phyloP scores from a whole-genome alignment of 371 early-diverging fungal species.

The Gilbertella persicaria region DNA sequence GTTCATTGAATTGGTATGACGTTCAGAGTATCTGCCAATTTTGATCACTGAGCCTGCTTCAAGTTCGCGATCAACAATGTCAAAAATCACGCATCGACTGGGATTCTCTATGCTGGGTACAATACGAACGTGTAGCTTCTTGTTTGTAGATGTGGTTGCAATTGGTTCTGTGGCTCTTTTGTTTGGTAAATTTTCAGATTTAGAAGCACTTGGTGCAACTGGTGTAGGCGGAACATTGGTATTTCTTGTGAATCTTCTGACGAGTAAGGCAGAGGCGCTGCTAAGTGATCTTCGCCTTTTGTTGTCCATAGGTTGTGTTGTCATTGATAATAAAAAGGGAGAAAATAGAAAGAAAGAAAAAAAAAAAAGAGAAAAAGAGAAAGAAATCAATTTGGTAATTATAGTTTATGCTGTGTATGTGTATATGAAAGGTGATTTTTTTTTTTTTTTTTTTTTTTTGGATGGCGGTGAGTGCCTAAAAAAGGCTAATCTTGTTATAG shows the following conservation, averaged over 20 bases:
- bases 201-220: constrained; percentile 3
- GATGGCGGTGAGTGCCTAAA: constrained; percentile 7
- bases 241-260: constrained; percentile 14
- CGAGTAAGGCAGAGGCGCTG: constrained; percentile 11
- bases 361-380: constrained; percentile 1
- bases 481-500: constrained; percentile 3
- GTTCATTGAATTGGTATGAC: constrained; percentile 46
- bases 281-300: constrained; percentile 19
- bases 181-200: constrained; percentile 9
- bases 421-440: not conserved
- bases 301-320: not conserved
- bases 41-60: constrained; percentile 64
- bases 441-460: no score
- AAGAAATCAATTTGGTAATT: not conserved
- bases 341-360: not conserved
- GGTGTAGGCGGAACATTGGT: constrained; percentile 2
- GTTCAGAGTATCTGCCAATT: constrained; percentile 79
- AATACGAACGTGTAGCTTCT: constrained; percentile 61
- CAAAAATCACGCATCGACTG: constrained; percentile 73
- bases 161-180: constrained; percentile 7
- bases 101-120: constrained; percentile 72
- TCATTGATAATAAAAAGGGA: not conserved
- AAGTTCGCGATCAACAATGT: constrained; percentile 76
- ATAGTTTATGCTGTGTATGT: not conserved
- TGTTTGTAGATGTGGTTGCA: not conserved